phyloP scores from a whole-genome alignment of 768 basidiomycete genomes.

The Calvatia gigantea region DNA sequence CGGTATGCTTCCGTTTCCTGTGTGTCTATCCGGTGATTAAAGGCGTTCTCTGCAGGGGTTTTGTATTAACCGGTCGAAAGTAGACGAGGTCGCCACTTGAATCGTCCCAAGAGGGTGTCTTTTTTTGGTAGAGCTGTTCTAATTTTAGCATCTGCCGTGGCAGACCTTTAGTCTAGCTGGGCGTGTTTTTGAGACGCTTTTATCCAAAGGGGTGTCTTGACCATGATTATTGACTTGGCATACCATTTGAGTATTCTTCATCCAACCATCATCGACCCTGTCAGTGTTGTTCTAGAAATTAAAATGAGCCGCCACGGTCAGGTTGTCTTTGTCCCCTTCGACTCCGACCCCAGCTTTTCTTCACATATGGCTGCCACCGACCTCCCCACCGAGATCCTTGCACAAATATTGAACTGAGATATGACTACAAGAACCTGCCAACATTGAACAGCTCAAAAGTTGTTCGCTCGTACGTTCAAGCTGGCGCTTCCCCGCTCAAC shows the following conservation, averaged over 20 bases:
- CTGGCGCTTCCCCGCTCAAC: neutral
- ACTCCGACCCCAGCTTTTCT: too few relatives aligned
- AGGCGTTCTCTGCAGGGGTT: conserved; percentile 41
- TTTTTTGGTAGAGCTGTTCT: too few relatives aligned
- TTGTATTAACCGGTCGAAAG: conserved; percentile 66
- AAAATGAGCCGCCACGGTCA: too few relatives aligned
- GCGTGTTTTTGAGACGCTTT: too few relatives aligned
- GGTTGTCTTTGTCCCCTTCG: too few relatives aligned
- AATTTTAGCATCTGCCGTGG: neutral
- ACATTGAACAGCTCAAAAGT: neutral
- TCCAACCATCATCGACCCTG: too few relatives aligned
- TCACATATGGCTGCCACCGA: neutral
- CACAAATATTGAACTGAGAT: neutral
- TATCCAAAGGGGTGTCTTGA: too few relatives aligned
- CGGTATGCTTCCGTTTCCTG: conserved; percentile 47
- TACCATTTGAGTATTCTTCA: too few relatives aligned
- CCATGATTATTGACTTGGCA: too few relatives aligned
- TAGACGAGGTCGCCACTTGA: conserved; percentile 49
- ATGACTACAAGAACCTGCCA: neutral
- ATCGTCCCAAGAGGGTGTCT: too few relatives aligned
- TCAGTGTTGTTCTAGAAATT: too few relatives aligned
- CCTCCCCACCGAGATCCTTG: neutral
- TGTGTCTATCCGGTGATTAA: neutral
- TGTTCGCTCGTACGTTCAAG: neutral
- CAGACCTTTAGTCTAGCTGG: neutral